Evolutionary conservation across 2,329 filamentous ascomycete genomes (phyloP).

Genomic region (Elsinoe batatas): DNA sequence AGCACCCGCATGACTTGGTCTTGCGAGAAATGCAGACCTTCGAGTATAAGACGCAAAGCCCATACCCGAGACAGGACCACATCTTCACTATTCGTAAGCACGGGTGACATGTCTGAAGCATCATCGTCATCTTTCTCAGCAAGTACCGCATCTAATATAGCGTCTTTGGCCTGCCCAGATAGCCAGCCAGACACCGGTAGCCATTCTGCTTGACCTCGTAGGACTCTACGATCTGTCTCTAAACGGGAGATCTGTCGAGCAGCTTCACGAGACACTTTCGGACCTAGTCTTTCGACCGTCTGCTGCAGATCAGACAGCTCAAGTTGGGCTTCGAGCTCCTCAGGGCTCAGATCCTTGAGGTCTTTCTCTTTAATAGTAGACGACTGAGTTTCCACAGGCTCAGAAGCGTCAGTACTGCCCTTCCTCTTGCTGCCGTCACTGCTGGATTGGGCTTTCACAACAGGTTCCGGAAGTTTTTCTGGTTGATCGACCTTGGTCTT

Average conservation of each 20-base stretch:
- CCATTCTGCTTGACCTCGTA: slow-evolving; percentile 67
- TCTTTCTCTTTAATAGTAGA: slow-evolving; percentile 9
- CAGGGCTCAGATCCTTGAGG: slow-evolving; percentile 57
- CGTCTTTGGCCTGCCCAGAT: slow-evolving; percentile 64
- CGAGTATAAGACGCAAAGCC: slow-evolving; percentile 67
- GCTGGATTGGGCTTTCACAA: slow-evolving; percentile 13
- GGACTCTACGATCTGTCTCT: slow-evolving; percentile 74
- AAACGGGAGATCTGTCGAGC: slow-evolving; percentile 65
- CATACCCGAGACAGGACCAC: slow-evolving; percentile 71
- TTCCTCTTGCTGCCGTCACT: slow-evolving; percentile 20
- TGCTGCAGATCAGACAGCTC: slow-evolving; percentile 85
- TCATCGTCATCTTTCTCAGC: slow-evolving; percentile 46
- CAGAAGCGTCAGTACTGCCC: slow-evolving; percentile 18
- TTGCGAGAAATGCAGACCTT: slow-evolving; percentile 57
- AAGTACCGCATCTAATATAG: slow-evolving; percentile 63
- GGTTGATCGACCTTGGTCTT: slow-evolving; percentile 48
- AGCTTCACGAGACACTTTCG: slow-evolving; percentile 70
- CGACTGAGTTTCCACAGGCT: slow-evolving; percentile 10
- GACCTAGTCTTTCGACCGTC: slow-evolving; percentile 72
- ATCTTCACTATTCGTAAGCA: slow-evolving; percentile 46
- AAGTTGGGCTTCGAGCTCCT: slow-evolving; percentile 81
- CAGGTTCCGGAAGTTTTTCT: slow-evolving; percentile 22
- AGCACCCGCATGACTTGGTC: slow-evolving; percentile 55
- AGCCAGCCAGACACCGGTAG: slow-evolving; percentile 71
- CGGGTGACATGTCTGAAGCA: slow-evolving; percentile 17